Evolutionary conservation across 371 early-diverging fungal species (phyloP).

Genomic region (Zopfochytrium polystomum): DNA sequence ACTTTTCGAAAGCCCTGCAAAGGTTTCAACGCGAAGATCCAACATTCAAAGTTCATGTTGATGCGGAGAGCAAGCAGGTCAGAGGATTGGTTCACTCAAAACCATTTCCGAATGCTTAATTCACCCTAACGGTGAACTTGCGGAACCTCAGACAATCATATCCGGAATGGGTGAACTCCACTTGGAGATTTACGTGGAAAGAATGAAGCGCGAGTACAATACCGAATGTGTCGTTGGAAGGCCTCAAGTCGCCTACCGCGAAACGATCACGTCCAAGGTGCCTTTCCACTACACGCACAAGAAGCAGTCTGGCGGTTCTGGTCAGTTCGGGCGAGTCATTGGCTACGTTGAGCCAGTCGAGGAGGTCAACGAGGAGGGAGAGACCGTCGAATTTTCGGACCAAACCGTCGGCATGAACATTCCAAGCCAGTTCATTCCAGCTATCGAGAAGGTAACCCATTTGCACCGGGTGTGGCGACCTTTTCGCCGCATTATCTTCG

Average conservation of each 20-base stretch:
- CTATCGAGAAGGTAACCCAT: conserved; percentile 88
- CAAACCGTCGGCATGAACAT: conserved; percentile 92
- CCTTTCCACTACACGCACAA: conserved; percentile 96
- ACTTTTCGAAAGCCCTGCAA: conserved; percentile 92
- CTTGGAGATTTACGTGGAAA: conserved; percentile 94
- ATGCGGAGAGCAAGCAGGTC: conserved; percentile 83
- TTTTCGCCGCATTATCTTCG: too few species aligned
- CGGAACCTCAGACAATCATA: conserved; percentile 83
- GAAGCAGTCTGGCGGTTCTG: conserved; percentile 97
- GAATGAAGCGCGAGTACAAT: conserved; percentile 95
- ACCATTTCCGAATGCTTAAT: too few species aligned
- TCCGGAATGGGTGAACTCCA: conserved; percentile 98
- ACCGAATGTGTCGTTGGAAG: conserved; percentile 92
- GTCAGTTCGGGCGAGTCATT: conserved; percentile 91
- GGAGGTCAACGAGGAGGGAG: too few species aligned
- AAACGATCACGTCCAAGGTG: conserved; percentile 75
- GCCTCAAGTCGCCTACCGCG: conserved; percentile 95
- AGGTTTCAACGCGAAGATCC: conserved; percentile 97
- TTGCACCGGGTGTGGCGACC: too few species aligned
- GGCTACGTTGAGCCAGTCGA: conserved; percentile 89
- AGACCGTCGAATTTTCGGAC: conserved; percentile 70
- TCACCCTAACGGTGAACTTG: too few species aligned
- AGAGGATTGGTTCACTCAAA: too few species aligned
- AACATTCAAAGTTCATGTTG: conserved; percentile 94
- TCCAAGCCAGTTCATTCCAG: conserved; percentile 91